Base-by-base conservation (phyloP, 352 stramenopile species). In the Globisporangium sylvaticum region DNA sequence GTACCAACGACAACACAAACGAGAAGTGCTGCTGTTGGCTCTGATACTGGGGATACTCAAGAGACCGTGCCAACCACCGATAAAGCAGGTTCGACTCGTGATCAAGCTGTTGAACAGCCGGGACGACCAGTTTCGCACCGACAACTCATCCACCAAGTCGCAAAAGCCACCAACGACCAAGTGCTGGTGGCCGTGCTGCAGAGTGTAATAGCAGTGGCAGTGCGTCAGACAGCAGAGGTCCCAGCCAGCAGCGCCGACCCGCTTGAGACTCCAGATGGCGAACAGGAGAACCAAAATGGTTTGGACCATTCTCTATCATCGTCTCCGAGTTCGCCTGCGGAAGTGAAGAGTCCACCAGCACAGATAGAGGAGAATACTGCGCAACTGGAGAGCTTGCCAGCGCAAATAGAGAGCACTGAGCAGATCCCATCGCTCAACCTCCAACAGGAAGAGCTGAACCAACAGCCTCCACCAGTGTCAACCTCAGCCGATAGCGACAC, bases 111-210 rank as follows among this genome's bases (percentile, higher is more conserved):
- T 46, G 39, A 14, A 14, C 20, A 53, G n/a, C 44, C 44, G n/a
- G 58, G 34, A 9, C 42, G n/a, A n/a, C 25, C 29, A 10, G 15
- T 65, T 15, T 65, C 60, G 15, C 44, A 12, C 1, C 60, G 46
- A 12, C 44, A 65, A 20, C 60, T 65, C 32, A 66, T 77, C 27
- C 58, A 68, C 48, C 42, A 53, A 22, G 50, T 75, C 42, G 73
- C 73, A 3, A 70, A 65, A 67, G 52, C 53, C 5, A 64, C 67
- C 62, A 65, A 70, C n/a, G 64, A 61, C 52, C 22, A 39, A 5
- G 50, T 65, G 18, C 66, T 58, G 5, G 24, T 44, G 4, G 53
- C 72, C 58, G 73, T 65, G 7, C 12, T 74, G 34, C 61, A 58
- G 15, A 48, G 55, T 24, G 56, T 69, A n/a, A 34, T 10, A 4